phyloP scores from a whole-genome alignment of 2,329 filamentous ascomycete genomes.

The Gnomoniopsis smithogilvyi region DNA sequence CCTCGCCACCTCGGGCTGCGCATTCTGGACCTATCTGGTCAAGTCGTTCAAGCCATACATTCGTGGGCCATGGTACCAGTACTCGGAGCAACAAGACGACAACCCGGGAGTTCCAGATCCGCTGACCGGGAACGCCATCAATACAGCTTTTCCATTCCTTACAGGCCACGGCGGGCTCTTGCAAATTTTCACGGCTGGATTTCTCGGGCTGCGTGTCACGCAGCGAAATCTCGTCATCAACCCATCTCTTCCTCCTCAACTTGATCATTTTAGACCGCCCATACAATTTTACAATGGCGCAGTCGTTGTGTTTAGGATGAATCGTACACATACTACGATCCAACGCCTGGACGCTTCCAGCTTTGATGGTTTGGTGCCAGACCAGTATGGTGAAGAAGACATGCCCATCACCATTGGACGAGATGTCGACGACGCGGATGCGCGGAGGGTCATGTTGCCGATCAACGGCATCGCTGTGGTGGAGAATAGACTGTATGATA shows the following conservation, averaged over 20 bases:
- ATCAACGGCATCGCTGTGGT: slow-evolving; percentile 46
- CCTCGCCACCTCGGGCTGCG: slow-evolving; percentile 64
- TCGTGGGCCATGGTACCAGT: slow-evolving; percentile 66
- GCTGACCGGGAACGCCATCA: slow-evolving; percentile 42
- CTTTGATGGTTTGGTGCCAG: slow-evolving; percentile 13
- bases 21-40: slow-evolving; percentile 64
- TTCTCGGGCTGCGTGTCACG: slow-evolving; percentile 60
- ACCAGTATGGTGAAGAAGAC: slow-evolving; percentile 9
- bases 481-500: slow-evolving; percentile 50
- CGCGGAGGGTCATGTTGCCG: slow-evolving; percentile 34
- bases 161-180: slow-evolving; percentile 70
- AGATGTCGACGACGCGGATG: slow-evolving; percentile 30
- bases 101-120: slow-evolving; percentile 52
- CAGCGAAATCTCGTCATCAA: slow-evolving; percentile 60
- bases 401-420: slow-evolving; percentile 47
- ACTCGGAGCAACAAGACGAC: slow-evolving; percentile 66
- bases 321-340: slow-evolving; percentile 24
- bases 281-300: slow-evolving; percentile 29
- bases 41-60: slow-evolving; percentile 61
- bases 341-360: slow-evolving; percentile 12
- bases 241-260: slow-evolving; percentile 58
- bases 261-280: slow-evolving; percentile 41
- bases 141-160: slow-evolving; percentile 68
- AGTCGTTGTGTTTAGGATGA: slow-evolving; percentile 23
- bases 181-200: slow-evolving; percentile 64